A percentile compares a stretch with the other conserved stretches of the same genome.
Conservation (phyloP, 352 stramenopile genomes). For the Phytophthora megakarya region DNA sequence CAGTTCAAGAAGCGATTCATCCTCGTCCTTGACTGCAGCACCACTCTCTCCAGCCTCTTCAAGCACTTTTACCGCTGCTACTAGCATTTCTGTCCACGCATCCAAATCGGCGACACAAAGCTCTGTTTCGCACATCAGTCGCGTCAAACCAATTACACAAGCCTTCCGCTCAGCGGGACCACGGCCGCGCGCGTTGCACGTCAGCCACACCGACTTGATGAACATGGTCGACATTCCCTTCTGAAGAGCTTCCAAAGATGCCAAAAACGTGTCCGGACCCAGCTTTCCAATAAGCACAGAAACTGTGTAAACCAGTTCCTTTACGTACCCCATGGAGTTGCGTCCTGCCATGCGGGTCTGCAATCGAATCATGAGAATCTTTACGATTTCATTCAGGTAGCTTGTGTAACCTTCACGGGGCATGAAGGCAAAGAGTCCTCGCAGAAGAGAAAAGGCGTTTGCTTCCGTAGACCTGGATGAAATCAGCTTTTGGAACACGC, state of each 20-base stretch:
- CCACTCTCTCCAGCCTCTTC: constrained; percentile 69
- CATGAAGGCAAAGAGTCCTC: constrained; percentile 90
- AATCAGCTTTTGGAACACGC: constrained; percentile 99
- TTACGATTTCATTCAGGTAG: constrained; percentile 92
- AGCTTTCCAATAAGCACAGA: constrained; percentile 90
- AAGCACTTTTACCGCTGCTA: constrained; percentile 57
- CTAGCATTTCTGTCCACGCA: constrained; percentile 60
- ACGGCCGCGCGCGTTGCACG: constrained; percentile 76
- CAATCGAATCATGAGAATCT: constrained; percentile 95
- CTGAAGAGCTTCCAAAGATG: constrained; percentile 88
- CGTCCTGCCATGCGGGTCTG: constrained; percentile 90
- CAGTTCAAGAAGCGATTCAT: constrained; percentile 81
- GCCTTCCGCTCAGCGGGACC: constrained; percentile 69
- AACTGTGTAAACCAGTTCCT: constrained; percentile 91
- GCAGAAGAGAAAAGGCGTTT: constrained; percentile 94
- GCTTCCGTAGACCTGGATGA: constrained; percentile 92
- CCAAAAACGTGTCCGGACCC: constrained; percentile 77
- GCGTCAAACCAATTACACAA: constrained; percentile 69
- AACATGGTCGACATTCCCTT: constrained; percentile 93
- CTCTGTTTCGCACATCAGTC: constrained; percentile 79
- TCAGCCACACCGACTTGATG: constrained; percentile 88
- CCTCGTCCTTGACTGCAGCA: constrained; percentile 65
- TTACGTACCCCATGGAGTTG: constrained; percentile 82
- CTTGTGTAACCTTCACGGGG: constrained; percentile 69
- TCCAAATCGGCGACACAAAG: constrained; percentile 55